Conservation (phyloP, 129 eudicot genomes). For the Centella asiatica region DNA sequence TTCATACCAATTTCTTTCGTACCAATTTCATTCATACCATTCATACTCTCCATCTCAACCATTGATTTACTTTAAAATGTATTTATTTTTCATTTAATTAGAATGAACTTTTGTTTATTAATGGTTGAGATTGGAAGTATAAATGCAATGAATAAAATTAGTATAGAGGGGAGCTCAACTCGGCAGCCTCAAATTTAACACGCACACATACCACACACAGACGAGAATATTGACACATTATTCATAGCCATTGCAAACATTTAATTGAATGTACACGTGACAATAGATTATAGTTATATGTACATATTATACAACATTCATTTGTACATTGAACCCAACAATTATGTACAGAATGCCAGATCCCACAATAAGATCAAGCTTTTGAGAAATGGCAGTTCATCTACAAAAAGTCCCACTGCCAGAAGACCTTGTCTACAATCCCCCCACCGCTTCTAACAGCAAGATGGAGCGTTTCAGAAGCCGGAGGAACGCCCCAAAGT, state of each 20-base stretch:
- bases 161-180: not conserved
- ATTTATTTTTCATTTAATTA: no score
- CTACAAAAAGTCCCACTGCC: slow-evolving; percentile 96
- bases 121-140: no score
- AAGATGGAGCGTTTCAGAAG: slow-evolving; percentile 78
- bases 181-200: no score
- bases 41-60: no score
- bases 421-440: slow-evolving; percentile 83
- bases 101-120: no score
- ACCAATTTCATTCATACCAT: no score
- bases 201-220: no score
- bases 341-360: slow-evolving; percentile 39
- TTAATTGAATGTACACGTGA: not conserved
- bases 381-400: slow-evolving; percentile 13
- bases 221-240: no score
- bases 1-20: no score
- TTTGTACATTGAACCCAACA: slow-evolving; percentile 12
- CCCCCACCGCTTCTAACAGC: slow-evolving; percentile 97
- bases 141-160: not conserved
- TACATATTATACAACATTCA: slow-evolving; percentile 1
- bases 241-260: not conserved
- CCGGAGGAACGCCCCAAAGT: slow-evolving; percentile 99
- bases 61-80: no score
- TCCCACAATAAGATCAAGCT: slow-evolving; percentile 6
- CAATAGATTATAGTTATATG: not conserved